Evolutionary conservation across 2,329 filamentous ascomycete species (phyloP), one percentile per base, ranked within the genome.

Genomic region (Colletotrichum tamarilloi): DNA sequence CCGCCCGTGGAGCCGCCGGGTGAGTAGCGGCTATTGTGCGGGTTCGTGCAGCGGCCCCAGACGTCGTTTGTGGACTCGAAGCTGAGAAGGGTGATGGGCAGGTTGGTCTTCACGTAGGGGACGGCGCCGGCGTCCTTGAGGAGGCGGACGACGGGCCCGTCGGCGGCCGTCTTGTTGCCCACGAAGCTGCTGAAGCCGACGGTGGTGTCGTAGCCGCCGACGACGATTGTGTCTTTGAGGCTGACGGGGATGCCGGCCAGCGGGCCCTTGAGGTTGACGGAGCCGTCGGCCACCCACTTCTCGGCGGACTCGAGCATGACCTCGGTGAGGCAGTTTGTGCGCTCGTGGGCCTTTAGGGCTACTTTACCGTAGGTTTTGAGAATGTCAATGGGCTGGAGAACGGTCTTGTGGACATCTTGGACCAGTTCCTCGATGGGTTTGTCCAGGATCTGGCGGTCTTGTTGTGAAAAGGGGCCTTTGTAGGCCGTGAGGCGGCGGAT

Each of bases 261-360:
- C 1, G 95, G 94, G 0, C 95, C 95, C 78, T 93, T 89, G 38
- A 96, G 84, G 80, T 98, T 95, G 80, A 91, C 85, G 9, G 84
- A 87, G 12, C 85, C 87, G 68, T 88, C 84, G 4, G 79, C 75
- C 22, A 90, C 81, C 94, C 95, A 98, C 67, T 86, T 83, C 82
- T 97, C 94, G 0, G 95, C 94, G 68, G 92, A 92, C 0, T 90
- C 87, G 49, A 98, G 88, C 85, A 98, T 90, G 68, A 98, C 86
- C 83, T 98, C 95, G 0, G 96, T 98, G 14, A 97, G 84, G 79
- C 94, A 97, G 81, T 98, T 98, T 2, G 95, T 98, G 83, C 93
- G 93, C 75, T 92, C 88, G 46, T 98, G 96, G 1, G 95, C 95
- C 79, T 92, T 92, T 65, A 97, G 81, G 0, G 95, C 93, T 24